Base-by-base conservation (phyloP, 116 monocot genomes). In the Phalaenopsis hybrid region DNA sequence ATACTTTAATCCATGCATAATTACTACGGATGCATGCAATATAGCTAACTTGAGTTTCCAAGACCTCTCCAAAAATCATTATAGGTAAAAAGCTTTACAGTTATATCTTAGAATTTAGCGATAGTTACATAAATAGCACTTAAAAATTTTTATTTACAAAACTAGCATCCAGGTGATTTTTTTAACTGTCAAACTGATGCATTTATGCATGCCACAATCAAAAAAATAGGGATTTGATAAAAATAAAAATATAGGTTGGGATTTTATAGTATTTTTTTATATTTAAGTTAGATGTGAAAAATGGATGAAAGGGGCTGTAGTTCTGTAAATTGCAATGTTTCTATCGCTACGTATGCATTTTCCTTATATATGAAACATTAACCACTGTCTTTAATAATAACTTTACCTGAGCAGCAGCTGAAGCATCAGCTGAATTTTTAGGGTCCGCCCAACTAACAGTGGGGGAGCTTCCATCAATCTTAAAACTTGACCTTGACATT, bases 381-480 rank as follows among this genome's bases (percentile, higher is more conserved):
- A 20, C 28, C 75, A 44, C 17, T 20, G 9, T 45, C 3, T 20
- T 58, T 57, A 12, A 25, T 59, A 81, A 50, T 65, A 3, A 13
- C n/a, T n/a, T 67, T 86, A 93, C 98, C 92, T 98, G 98, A 72
- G 93, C 84, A 74, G 95, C 90, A 82, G 99, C 90, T 86, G 99
- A 92, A 79, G 93, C 80, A 82, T 95, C 99, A 44, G 86, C 37
- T 50, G 90, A 84, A 79, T 86, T 92, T 83, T 99, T 99, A 72
- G 99, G 95, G 58, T 95, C 99, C 83, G 99, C 99, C 99, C 99
- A 99, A 68, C 85, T 95, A 41, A 99, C 87, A 31, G 93, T 95
- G 44, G 94, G 92, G 79, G 82, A 81, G 72, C 86, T 92, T 57
- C 99, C 99, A 76, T 99, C 99, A 34, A 99, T 88, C 79, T 90